Base-by-base conservation (phyloP, 768 basidiomycete species). In the Boletellus sp. region DNA sequence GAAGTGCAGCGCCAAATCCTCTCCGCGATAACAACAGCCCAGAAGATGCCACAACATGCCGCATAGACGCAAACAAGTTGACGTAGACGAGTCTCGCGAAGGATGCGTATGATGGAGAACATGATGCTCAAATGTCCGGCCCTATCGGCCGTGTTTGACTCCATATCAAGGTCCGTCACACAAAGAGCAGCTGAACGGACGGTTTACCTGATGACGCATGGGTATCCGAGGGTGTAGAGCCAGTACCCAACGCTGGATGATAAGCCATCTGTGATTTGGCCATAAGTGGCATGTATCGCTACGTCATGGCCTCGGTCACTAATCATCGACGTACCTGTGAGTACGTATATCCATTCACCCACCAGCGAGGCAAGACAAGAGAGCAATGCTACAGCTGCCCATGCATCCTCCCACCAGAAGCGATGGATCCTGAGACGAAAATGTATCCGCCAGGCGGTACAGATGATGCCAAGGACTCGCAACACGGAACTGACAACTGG, bases 381-480 rank as follows among this genome's bases (percentile, higher is more conserved):
- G 16, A 59, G 10, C 16, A 58, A 37, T 10, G 42, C 50, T 12
- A 37, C 28, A n/a, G 9, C 28, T n/a, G 53, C 59, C 51, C 53
- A 60, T 0, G 42, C 51, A 52, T 60, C 57, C 26, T 60, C 59
- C 57, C 57, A 57, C 55, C 51, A 58, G 19, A 58, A 48, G 6
- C 56, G 50, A 20, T 19, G 28, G 17, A 58, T 56, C 33, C 9
- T 46, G n/a, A 58, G 41, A 32, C 56, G 55, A 52, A 56, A 52
- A 12, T 26, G 48, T 43, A 58, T 33, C 19, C 55, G 40, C 44
- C 51, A 57, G 16, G 34, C 10, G 31, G 56, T 56, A 40, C 48
- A 49, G n/a, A 57, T 13, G 28, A 45, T 22, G 23, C 47, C 51
- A 4, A 55, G 16, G 11, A 49, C 35, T 24, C 44, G 40, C 31